Conservation (phyloP, 1,139 yeast species). For the Geotrichum restrictum region DNA sequence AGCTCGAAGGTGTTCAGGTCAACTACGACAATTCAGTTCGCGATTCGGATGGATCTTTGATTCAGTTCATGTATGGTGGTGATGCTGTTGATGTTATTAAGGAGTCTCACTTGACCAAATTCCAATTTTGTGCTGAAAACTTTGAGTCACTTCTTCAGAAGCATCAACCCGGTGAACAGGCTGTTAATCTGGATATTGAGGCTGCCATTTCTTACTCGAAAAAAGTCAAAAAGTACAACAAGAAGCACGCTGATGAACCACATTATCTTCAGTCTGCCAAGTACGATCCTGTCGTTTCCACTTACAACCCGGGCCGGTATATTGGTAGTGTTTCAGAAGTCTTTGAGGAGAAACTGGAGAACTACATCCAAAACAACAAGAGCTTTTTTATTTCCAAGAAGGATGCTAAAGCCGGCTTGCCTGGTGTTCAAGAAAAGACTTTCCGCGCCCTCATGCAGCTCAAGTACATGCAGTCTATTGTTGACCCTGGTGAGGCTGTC, state of each 20-base stretch:
- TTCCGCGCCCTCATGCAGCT: constrained; percentile 96
- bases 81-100: constrained; percentile 92
- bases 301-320: constrained; percentile 81
- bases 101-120: constrained; percentile 91
- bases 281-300: constrained; percentile 85
- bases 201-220: constrained; percentile 75
- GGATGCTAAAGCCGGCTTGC: constrained; percentile 38
- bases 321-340: constrained; percentile 91
- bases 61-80: constrained; percentile 97
- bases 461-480: constrained; percentile 93
- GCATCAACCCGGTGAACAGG: constrained; percentile 77
- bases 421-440: constrained; percentile 71
- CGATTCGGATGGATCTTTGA: constrained; percentile 89
- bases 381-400: constrained; percentile 50
- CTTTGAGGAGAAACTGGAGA: constrained; percentile 77
- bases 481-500: constrained; percentile 96
- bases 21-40: constrained; percentile 93
- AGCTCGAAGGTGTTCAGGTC: constrained; percentile 93
- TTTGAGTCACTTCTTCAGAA: constrained; percentile 80
- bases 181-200: constrained; percentile 75
- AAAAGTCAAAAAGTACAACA: constrained; percentile 70
- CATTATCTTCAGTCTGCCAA: constrained; percentile 61
- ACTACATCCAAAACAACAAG: constrained; percentile 53
- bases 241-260: constrained; percentile 60
- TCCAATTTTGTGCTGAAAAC: constrained; percentile 88